Base-by-base conservation (phyloP, 176 grass and related monocot genomes). In the Sorghum bicolor region DNA sequence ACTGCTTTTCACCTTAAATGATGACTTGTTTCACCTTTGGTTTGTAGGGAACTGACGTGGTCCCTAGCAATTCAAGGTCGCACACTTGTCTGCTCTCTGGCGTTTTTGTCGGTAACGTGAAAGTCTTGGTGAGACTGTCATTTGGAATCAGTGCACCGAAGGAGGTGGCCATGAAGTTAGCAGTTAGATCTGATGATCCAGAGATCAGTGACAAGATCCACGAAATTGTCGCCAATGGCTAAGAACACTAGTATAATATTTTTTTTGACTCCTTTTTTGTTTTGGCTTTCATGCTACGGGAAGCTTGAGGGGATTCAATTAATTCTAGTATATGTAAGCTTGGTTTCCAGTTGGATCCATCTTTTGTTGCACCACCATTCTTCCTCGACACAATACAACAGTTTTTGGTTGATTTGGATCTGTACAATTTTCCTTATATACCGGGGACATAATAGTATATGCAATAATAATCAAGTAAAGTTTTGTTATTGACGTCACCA, bases 91-190 rank as follows among this genome's bases (percentile, higher is more conserved):
- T 99, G 17, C 89, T 99, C 8, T 99, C 93, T 2, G 96, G 96
- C 6, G 78, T 94, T 48, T 99, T 92, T 36, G 75, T 94, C 4
- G 96, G 96, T 40, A 92, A 94, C 20, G 91, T 90, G 7, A 96
- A 99, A 80, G 91, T 99, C 30, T 73, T 99, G 38, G 96, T 90
- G 61, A 88, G 93, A 64, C 74, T 99, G 2, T 94, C 96, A 67
- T 99, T 99, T 29, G 96, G 96, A 33, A 87, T 99, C 39, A 95
- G 90, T 40, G 91, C 89, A 34, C 90, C 96, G 17, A 99, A 95
- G 88, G 93, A 99, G 80, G 96, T 99, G 25, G 96, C 96, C 30
- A 99, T 99, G 96, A 96, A 99, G 83, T 84, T 99, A 48, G 93
- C 93, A 10, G 96, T 99, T 68, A 92, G 96, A 81, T 96, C 96